phyloP scores from a whole-genome alignment of 306 rosid genomes.

The Vigna angularis region DNA sequence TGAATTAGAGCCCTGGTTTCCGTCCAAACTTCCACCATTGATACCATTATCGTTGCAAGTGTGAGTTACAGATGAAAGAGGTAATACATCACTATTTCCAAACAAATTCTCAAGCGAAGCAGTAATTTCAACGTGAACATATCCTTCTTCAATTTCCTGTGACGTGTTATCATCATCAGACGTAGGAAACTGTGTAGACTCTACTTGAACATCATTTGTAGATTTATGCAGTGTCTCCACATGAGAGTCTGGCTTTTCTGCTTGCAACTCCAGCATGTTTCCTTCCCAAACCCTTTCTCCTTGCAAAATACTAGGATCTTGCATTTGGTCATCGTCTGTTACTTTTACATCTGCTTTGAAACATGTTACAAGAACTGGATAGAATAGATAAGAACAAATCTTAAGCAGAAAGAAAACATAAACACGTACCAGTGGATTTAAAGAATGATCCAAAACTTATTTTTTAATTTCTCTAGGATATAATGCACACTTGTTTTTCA shows the following conservation, averaged over 20 bases:
- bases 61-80: conserved; percentile 29
- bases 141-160: too few species aligned
- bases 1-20: conserved; percentile 60
- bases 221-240: too few species aligned
- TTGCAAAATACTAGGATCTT: too few species aligned
- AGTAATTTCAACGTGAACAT: neutral
- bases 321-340: too few species aligned
- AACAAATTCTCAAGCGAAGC: conserved; percentile 16
- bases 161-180: too few species aligned
- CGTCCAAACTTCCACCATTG: conserved; percentile 70
- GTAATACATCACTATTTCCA: neutral
- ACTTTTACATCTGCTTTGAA: conserved; percentile 39
- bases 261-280: too few species aligned
- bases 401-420: too few species aligned
- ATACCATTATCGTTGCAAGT: neutral
- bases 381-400: neutral
- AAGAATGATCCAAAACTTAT: neutral
- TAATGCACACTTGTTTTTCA: neutral
- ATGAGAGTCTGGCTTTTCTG: too few species aligned
- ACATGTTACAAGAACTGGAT: conserved; percentile 6
- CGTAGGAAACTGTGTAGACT: too few species aligned
- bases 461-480: neutral
- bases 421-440: neutral
- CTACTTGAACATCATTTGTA: too few species aligned
- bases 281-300: too few species aligned